Evolutionary conservation across 2,329 filamentous ascomycete species (phyloP), one percentile per base, ranked within the genome.

Genomic region (Fusarium drepaniforme): DNA sequence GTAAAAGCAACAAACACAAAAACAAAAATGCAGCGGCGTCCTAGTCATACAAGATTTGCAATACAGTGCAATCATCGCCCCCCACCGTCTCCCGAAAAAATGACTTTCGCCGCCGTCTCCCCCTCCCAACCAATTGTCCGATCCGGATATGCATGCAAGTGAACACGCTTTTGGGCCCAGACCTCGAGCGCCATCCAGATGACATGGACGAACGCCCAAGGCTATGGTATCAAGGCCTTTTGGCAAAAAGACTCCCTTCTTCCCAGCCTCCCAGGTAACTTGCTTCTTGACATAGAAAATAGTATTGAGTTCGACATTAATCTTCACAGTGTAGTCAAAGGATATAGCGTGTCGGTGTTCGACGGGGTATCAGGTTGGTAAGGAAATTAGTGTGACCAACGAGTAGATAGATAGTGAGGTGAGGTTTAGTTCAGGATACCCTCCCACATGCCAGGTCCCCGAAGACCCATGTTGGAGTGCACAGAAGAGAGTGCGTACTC

Each of bases 401-500:
- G 37, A 58, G 46, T 66, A 53, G 40, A 23, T 73, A 23, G 40
- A 23, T 73, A 23, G 61, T 67, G 53, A 28, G 23, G 18, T 53
- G 64, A 37, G 56, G 33, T 71, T 83, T 84, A 90, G 80, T 89
- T 88, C 74, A 93, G 84, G 73, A 93, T 90, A 66, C 88, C 90
- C 69, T 89, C 86, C 91, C 92, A 93, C 90, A 93, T 92, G 63
- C 91, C 90, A 44, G 90, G 89, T 40, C 89, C 90, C 51, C 86
- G 86, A 37, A 87, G 82, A 69, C 86, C 87, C 67, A 88, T 84
- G 49, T 85, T 85, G 56, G 87, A 84, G 75, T 90, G 88, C 51
- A 88, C 80, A 25, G 84, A 81, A 51, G 86, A 82, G 70, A 87
- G 84, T 71, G 84, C 83, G 78, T 88, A 88, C 46, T 84, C 82